These are phyloP conservation scores for Inosperma sp. DNA, from an alignment of 768 basidiomycete species.

Conservation along the genomic window DNA sequence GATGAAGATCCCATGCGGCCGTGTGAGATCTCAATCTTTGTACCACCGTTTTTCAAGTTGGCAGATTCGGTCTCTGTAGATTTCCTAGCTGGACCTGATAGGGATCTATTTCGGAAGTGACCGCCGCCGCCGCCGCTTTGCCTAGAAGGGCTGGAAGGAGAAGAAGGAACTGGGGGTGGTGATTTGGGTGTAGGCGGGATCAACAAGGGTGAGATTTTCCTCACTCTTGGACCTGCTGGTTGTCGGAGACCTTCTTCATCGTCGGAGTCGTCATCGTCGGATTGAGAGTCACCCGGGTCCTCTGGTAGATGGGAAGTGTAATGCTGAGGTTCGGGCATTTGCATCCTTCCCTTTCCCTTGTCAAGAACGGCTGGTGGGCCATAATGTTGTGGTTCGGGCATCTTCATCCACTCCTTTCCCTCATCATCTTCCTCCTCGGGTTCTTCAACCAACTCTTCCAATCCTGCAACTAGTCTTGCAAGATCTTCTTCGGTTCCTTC, in stretches of 20 bases:
- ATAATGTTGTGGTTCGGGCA: constrained; percentile 5
- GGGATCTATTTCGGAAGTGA: too few relatives aligned
- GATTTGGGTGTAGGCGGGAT: constrained; percentile 9
- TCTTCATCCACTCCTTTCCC: constrained; percentile 5
- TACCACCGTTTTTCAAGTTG: too few relatives aligned
- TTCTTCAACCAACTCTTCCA: constrained; percentile 3
- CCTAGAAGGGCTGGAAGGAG: too few relatives aligned
- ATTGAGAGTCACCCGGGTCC: too few relatives aligned
- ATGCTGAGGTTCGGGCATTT: constrained; percentile 5
- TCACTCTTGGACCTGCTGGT: neutral
- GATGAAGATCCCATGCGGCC: too few relatives aligned
- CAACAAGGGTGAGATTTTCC: constrained; percentile 4
- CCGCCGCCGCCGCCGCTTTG: too few relatives aligned
- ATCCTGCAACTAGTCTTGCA: neutral
- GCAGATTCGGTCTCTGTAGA: too few relatives aligned
- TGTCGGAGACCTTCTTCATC: too few relatives aligned
- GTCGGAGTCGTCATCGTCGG: too few relatives aligned
- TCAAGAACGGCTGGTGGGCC: neutral
- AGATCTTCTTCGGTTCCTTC: neutral
- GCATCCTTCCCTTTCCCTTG: neutral
- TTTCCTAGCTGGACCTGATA: too few relatives aligned
- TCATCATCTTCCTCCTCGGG: neutral
- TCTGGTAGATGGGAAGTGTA: too few relatives aligned
- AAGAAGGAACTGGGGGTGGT: constrained; percentile 7
- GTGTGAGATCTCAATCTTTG: too few relatives aligned